Base-by-base conservation (phyloP, 1,284 basidiomycete genomes). In the Fomitopsis pinicola region DNA sequence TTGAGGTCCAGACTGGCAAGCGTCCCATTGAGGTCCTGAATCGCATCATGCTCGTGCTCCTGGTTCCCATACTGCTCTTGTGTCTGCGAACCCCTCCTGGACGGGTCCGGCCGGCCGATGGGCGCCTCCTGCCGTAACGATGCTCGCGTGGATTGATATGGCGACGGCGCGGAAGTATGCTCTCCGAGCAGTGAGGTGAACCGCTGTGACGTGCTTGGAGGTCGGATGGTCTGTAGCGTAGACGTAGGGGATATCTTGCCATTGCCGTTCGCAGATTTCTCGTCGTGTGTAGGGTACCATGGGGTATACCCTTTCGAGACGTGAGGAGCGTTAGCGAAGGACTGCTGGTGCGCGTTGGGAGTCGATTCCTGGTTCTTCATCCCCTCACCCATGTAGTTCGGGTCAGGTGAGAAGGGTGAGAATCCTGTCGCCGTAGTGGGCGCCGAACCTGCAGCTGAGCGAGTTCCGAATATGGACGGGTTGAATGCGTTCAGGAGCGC, bases 11-110 rank as follows among this genome's bases (percentile, higher is more conserved):
- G 81, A 67, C 85, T 89, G 30, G 88, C 86, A 36, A 92, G 78
- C n/a, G 86, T 90, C 22, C 87, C 86, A 66, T 89, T 91, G 54
- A 92, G 73, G 72, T 91, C 89, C 42, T 84, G 82, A 66, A 92
- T 80, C 33, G 70, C 54, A 63, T 87, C 85, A 33, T 80, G 77
- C 36, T 84, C 82, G 55, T 77, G 67, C 4, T 65, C 66, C 60
- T 71, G 40, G 68, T 54, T 59, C 3, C 68, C 42, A 74, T 76
- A 66, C 78, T 79, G 55, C 78, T 81, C 58, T 80, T 85, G n/a
- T 75, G 61, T 58, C 54, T 71, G 69, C 12, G 70, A 71, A 22
- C 63, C 62, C n/a, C 66, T 64, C 53, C 70, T 67, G 1, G 64
- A 52, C 9, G 64, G 28, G 33, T 72, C 72, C 0, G 72, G 71